Conservation (phyloP, 257 asterid species). For the Nicotiana obtusifolia region DNA sequence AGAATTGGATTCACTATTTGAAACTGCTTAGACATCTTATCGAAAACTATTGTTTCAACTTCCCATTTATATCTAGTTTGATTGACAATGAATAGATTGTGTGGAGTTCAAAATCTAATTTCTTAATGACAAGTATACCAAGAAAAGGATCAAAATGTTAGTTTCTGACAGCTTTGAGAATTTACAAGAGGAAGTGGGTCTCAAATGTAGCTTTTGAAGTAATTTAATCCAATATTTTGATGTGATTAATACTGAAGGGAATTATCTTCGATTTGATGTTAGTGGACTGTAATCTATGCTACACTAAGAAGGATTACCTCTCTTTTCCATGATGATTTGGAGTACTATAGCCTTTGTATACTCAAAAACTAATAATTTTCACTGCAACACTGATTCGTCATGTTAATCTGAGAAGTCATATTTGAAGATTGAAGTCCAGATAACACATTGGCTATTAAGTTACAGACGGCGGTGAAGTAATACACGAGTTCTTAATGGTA, state of each 20-base stretch:
- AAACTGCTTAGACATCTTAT: not conserved
- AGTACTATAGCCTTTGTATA: not conserved
- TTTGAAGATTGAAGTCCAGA: not conserved
- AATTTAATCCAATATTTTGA: not conserved
- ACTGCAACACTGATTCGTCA: not conserved
- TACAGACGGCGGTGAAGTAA: not conserved
- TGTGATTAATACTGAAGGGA: not conserved
- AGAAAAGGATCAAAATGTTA: not conserved
- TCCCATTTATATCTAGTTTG: not conserved
- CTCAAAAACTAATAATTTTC: not conserved
- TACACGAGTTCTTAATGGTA: not conserved
- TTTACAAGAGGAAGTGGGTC: not conserved
- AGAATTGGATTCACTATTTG: not conserved
- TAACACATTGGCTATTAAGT: not conserved
- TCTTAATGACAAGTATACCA: not conserved
- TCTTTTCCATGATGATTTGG: not conserved
- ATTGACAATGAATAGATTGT: not conserved
- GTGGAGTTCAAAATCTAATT: not conserved
- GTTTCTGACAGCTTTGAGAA: not conserved
- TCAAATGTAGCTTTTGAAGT: not conserved
- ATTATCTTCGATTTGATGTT: no score
- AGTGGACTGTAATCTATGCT: no score
- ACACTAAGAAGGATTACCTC: not conserved
- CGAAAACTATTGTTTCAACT: not conserved
- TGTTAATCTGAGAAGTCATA: slow-evolving; percentile 3